Percentiles rank a stretch among this genome's conserved stretches.
phyloP scores from a whole-genome alignment of 2,329 filamentous ascomycete species.

The Lojkania enalia region DNA sequence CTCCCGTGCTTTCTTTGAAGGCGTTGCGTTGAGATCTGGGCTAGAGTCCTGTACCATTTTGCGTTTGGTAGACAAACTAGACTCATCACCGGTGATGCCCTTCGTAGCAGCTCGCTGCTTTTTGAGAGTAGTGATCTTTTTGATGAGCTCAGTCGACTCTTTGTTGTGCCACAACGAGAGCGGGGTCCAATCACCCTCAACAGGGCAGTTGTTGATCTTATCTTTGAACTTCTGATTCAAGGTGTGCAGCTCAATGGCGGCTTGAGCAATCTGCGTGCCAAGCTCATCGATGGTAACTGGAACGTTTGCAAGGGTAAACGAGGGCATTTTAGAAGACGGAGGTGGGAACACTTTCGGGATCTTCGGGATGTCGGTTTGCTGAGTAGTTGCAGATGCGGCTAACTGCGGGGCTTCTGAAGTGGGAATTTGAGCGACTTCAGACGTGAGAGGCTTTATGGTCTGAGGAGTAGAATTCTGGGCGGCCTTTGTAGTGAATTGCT shows the following conservation, averaged over 20 bases:
- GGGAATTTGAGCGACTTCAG: background rate
- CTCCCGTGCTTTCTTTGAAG: conserved; percentile 32
- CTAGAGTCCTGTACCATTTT: conserved; percentile 24
- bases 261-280: conserved; percentile 20
- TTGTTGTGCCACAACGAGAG: conserved; percentile 38
- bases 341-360: background rate
- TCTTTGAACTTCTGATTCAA: conserved; percentile 35
- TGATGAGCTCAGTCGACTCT: conserved; percentile 29
- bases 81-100: conserved; percentile 38
- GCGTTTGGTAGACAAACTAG: conserved; percentile 38
- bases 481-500: background rate
- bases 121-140: conserved; percentile 32
- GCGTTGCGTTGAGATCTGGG: conserved; percentile 13
- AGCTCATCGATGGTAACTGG: conserved; percentile 14
- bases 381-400: background rate
- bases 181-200: conserved; percentile 33
- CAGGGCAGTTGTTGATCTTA: conserved; percentile 26
- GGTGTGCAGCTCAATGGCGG: conserved; percentile 26
- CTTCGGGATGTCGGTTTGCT: background rate
- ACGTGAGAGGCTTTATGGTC: background rate
- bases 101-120: conserved; percentile 34
- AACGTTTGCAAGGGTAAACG: conserved; percentile 7
- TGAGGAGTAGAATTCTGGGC: background rate
- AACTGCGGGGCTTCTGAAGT: background rate
- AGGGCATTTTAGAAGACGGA: background rate